Conservation (phyloP, 441 rosid genomes). For the Gossypium schwendimanii region DNA sequence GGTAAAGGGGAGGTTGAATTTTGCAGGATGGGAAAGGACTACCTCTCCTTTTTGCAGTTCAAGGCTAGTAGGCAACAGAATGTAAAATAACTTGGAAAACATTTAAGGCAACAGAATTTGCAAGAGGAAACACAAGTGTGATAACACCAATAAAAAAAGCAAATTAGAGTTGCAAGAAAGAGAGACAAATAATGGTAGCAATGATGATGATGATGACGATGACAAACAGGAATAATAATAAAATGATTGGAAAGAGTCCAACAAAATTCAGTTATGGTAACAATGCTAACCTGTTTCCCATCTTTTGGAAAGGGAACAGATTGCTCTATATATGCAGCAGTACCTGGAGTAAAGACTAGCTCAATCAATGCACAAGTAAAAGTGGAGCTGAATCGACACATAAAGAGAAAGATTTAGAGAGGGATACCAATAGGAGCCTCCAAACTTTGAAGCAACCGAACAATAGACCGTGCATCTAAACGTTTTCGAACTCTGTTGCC, state of each 20-base stretch:
- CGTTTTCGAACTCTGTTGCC: constrained; percentile 64
- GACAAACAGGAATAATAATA: not conserved
- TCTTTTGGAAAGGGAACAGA: constrained; percentile 76
- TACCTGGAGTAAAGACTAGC: constrained; percentile 43
- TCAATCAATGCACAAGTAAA: not conserved
- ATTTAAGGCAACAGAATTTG: not conserved
- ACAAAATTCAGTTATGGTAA: not conserved
- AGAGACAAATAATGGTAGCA: not conserved
- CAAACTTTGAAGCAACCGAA: constrained; percentile 54
- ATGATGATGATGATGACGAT: not conserved
- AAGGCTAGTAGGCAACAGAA: not conserved
- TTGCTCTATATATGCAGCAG: constrained; percentile 67
- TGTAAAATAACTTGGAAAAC: not conserved
- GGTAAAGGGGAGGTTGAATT: not conserved
- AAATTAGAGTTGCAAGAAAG: not conserved
- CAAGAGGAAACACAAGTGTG: not conserved
- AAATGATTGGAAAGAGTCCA: not conserved
- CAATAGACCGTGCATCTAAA: constrained; percentile 65
- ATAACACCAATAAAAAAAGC: not conserved
- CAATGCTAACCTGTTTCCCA: constrained; percentile 66
- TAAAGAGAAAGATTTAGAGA: not conserved
- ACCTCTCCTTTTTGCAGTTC: not conserved
- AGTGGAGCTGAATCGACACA: not conserved
- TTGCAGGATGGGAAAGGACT: not conserved
- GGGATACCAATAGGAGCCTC: constrained; percentile 60